Percentiles rank a stretch among this genome's conserved stretches.
phyloP scores from a whole-genome alignment of 345 rosid species.

The Eucalyptus caleyi region DNA sequence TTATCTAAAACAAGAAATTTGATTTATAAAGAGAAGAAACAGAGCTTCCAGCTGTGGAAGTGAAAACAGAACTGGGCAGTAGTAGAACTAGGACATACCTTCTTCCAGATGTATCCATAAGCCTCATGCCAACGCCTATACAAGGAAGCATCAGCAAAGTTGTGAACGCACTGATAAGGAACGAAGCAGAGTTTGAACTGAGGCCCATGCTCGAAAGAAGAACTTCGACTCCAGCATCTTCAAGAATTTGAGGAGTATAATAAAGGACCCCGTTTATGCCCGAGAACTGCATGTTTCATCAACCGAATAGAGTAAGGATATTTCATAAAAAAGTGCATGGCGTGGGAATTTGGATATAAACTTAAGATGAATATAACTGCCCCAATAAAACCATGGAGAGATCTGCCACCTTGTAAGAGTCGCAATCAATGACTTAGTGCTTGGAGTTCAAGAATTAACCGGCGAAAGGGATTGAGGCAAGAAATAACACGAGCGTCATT shows the following conservation, averaged over 20 bases:
- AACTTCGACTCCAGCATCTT: constrained; percentile 84
- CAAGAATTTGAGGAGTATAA: constrained; percentile 98
- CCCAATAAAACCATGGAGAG: not conserved
- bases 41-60: not conserved
- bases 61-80: not conserved
- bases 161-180: constrained; percentile 85
- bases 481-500: not conserved
- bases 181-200: constrained; percentile 68
- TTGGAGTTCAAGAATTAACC: not conserved
- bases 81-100: constrained; percentile 21
- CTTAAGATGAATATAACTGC: not conserved
- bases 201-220: constrained; percentile 68
- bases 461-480: not conserved
- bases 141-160: constrained; percentile 94
- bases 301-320: not conserved
- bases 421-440: not conserved
- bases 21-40: not conserved
- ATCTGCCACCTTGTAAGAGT: not conserved
- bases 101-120: constrained; percentile 92
- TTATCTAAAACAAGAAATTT: not conserved
- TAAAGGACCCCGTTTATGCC: constrained; percentile 94
- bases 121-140: constrained; percentile 81
- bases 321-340: not conserved
- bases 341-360: not conserved
- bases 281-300: constrained; percentile 45